Percentiles rank a stretch among this genome's conserved stretches.
Conservation (phyloP, 2,329 filamentous ascomycete genomes). For the Fusarium coicis region DNA sequence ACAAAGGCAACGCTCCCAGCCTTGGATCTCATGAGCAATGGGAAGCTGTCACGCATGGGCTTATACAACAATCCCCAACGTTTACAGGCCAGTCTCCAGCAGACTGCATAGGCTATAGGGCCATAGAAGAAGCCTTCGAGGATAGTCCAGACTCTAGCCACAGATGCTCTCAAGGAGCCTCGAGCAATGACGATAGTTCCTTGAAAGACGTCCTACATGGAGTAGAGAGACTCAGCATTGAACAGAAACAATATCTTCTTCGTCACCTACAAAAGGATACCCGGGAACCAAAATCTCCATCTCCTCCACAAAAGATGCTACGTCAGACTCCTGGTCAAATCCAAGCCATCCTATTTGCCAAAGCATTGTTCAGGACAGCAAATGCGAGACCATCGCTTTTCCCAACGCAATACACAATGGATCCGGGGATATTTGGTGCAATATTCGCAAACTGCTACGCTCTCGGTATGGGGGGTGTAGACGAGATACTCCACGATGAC, state of each 20-base stretch:
- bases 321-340: conserved; percentile 31
- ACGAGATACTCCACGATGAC: conserved; percentile 42
- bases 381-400: conserved; percentile 22
- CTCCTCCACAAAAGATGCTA: neutral
- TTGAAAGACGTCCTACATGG: conserved; percentile 27
- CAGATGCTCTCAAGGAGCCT: neutral
- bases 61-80: neutral
- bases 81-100: neutral
- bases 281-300: neutral
- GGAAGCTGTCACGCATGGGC: neutral
- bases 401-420: conserved; percentile 30
- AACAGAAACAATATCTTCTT: conserved; percentile 38
- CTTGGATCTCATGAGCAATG: neutral
- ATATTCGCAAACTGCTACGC: conserved; percentile 52
- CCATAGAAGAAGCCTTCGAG: conserved; percentile 17
- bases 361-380: conserved; percentile 29
- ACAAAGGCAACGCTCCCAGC: neutral
- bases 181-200: neutral
- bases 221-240: conserved; percentile 26
- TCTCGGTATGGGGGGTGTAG: conserved; percentile 45
- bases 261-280: conserved; percentile 36
- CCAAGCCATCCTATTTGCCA: conserved; percentile 36
- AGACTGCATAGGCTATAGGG: neutral
- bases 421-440: conserved; percentile 47
- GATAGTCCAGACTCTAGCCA: neutral